A percentile compares a stretch with the other conserved stretches of the same genome.
phyloP scores from a whole-genome alignment of 345 rosid genomes.

The Linum lewisii region DNA sequence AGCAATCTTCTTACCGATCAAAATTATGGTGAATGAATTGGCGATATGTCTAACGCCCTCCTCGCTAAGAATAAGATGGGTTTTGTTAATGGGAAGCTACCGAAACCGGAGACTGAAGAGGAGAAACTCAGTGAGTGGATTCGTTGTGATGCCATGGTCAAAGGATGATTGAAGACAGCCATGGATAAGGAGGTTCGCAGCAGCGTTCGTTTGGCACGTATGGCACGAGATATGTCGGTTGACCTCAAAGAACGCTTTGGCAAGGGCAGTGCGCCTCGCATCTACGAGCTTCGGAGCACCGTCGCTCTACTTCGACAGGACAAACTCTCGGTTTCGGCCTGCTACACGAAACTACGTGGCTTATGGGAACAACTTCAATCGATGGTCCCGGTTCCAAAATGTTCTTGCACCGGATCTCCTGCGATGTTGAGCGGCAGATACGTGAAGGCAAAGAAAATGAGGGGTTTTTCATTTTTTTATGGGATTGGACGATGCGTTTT shows the following conservation, averaged over 20 bases:
- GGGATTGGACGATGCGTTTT: background rate
- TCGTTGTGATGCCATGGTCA: too few relatives aligned
- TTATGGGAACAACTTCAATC: background rate
- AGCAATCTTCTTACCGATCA: background rate
- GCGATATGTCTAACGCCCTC: background rate
- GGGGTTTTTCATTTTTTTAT: too few relatives aligned
- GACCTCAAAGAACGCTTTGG: background rate
- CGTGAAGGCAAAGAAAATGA: background rate
- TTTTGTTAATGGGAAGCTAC: too few relatives aligned
- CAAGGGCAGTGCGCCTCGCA: background rate
- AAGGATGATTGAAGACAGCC: too few relatives aligned
- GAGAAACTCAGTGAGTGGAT: too few relatives aligned
- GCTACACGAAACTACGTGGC: background rate
- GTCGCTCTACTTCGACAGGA: background rate
- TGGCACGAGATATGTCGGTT: background rate
- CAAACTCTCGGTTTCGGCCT: too few relatives aligned
- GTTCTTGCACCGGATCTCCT: background rate
- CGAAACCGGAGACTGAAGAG: too few relatives aligned
- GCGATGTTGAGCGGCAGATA: background rate
- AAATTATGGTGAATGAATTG: background rate
- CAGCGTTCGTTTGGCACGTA: too few relatives aligned
- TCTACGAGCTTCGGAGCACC: background rate
- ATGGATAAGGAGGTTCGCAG: too few relatives aligned
- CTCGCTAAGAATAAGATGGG: too few relatives aligned
- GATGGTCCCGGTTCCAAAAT: background rate